These are phyloP conservation scores for Syncephalis plumigaleata DNA, from an alignment of 371 early-diverging fungal genomes.

Conservation along the genomic window DNA sequence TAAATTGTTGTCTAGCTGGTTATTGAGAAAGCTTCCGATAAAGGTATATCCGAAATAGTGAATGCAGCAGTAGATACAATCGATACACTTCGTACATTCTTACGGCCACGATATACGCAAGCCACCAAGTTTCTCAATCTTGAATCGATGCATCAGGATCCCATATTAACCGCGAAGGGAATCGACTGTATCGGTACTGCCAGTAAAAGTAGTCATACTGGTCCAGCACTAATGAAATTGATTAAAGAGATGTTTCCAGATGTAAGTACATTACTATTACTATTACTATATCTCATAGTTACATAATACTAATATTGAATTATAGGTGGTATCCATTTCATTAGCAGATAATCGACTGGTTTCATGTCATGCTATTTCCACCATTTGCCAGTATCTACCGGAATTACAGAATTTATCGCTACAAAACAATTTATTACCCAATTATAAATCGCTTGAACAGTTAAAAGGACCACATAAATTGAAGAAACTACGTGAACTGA, in stretches of 20 bases:
- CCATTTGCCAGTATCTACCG: neutral
- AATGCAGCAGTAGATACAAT: neutral
- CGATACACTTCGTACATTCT: neutral
- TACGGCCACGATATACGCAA: neutral
- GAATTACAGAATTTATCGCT: neutral
- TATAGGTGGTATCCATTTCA: neutral
- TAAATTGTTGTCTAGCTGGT: too few species aligned
- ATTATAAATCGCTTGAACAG: neutral
- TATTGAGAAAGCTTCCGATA: too few species aligned
- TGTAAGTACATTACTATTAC: neutral
- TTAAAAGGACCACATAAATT: neutral
- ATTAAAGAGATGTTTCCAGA: conserved; percentile 1
- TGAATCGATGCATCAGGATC: neutral
- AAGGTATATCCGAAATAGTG: too few species aligned
- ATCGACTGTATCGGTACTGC: neutral
- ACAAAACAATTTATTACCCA: neutral
- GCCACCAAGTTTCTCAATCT: neutral
- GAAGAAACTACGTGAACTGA: neutral
- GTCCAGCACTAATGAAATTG: neutral
- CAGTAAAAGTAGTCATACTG: neutral
- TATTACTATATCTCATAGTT: too few species aligned
- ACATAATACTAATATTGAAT: too few species aligned
- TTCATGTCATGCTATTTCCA: neutral
- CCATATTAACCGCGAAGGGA: neutral
- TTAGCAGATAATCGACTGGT: neutral